Base-by-base conservation (phyloP, 352 stramenopile species). In the Globisporangium nagaii region DNA sequence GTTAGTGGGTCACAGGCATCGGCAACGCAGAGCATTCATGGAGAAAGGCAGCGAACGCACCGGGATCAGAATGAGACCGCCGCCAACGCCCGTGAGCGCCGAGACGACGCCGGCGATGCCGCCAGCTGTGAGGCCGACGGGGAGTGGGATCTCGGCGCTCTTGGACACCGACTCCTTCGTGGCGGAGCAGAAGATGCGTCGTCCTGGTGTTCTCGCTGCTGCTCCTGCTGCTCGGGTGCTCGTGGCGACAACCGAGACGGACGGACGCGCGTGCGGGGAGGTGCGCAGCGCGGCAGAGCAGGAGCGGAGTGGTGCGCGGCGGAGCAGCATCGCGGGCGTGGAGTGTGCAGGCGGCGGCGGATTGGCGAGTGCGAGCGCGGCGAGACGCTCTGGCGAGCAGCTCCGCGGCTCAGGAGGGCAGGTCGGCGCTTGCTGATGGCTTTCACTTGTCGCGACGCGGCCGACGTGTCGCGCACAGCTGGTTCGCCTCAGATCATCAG, bases 11-110 rank as follows among this genome's bases (percentile, higher is more conserved):
- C 6, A 40, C 17, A 4, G 11, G 13, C 25, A 43, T 2, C 9
- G 4, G 15, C 1, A 25, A 30, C 2, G 39, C 15, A 19, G 15
- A 40, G 13, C 31, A 40, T 2, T 3, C 2, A 39, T 34, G 34
- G 13, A 45, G 12, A 19, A 41, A 28, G 6, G 15, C 31, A 15
- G 27, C 36, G 17, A 5, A 58, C 68, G 19, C 49, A 93, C 81
- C 34, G 84, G 84, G 62, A 94, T 90, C 54, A 94, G 75, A 48
- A 94, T 86, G 47, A 92, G 75, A 12, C 84, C 84, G 52, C 84
- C 84, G 19, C 84, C 84, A 20, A 94, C 81, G 48, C 84, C 84
- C 10, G 84, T 94, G 25, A 94, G 68, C 4, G 78, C 84, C 20
- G 84, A 94, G 22, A 94, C 56, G 11, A 88, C 55, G 50, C 84